Evolutionary conservation across 2,329 filamentous ascomycete species (phyloP), one percentile per base, ranked within the genome.

Genomic region (Elsinoe perseae): DNA sequence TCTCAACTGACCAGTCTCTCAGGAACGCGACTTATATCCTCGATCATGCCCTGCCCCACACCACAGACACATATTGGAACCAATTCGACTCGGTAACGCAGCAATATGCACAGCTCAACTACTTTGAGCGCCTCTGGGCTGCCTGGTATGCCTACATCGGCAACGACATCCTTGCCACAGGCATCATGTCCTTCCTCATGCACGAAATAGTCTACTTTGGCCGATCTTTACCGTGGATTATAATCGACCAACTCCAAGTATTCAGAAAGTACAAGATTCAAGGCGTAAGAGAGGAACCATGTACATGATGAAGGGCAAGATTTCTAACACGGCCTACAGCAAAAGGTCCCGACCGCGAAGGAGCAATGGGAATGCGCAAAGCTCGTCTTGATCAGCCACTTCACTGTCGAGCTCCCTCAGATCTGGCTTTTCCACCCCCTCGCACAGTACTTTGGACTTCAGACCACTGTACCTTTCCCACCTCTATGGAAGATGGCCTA

Each of bases 351-450:
- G 8, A 95, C 90, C n/a, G 78, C 86, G 55, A 86, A 83, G 69
- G 93, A 98, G 73, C 93, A 98, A 74, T 95, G 89, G 83, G 83
- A 91, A 68, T 98, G 93, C 76, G 91, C 93, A 59, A 84, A 83
- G 71, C 84, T 96, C 63, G 93, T 98, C 61, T 86, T 98, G 62
- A 77, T 97, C 66, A 91, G 85, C 70, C 93, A 98, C 73, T 95
- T 97, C 75, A 97, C 93, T 63, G 93, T 96, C 72, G 93, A 98
- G 75, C 82, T 98, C 34, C 93, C 93, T 60, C 93, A 97, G 74
- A 97, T 97, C 72, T 97, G 92, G 78, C 82, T 97, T 66, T 98
- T 98, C 81, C 93, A 98, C 77, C 93, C 93, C 27, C 83, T 96
- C 78, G 92, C 92, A 58, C 89, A 91, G 69, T 95, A 83, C 74